These are phyloP conservation scores for Arachis stenosperma DNA, from an alignment of 306 rosid species.

Conservation along the genomic window DNA sequence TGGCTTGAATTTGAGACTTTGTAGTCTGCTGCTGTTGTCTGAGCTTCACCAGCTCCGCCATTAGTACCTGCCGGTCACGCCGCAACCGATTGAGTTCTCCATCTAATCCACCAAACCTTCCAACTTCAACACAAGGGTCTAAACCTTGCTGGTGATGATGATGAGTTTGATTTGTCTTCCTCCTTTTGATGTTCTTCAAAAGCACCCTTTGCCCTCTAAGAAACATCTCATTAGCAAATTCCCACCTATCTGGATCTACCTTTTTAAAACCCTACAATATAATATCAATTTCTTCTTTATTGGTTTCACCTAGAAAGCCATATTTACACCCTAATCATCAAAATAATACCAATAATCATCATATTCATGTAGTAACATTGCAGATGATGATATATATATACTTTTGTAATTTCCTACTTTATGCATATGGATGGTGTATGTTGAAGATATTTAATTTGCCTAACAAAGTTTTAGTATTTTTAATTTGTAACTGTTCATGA, in stretches of 20 bases:
- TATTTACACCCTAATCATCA: background rate
- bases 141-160: slow-evolving; percentile 45
- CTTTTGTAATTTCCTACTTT: background rate
- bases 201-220: slow-evolving; percentile 77
- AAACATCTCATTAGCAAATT: slow-evolving; percentile 85
- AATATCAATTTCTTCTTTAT: slow-evolving; percentile 42
- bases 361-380: background rate
- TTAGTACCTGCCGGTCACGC: slow-evolving; percentile 70
- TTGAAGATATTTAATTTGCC: slow-evolving; percentile 34
- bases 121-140: slow-evolving; percentile 77
- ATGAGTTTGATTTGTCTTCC: slow-evolving; percentile 53
- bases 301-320: background rate
- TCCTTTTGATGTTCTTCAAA: slow-evolving; percentile 73
- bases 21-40: slow-evolving; percentile 70
- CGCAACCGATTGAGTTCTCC: slow-evolving; percentile 59
- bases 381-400: background rate
- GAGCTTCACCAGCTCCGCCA: slow-evolving; percentile 76
- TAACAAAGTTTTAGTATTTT: slow-evolving; percentile 15
- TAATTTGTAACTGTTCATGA: background rate
- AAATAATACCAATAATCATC: no score
- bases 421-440: background rate
- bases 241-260: slow-evolving; percentile 87
- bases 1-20: slow-evolving; percentile 48
- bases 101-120: slow-evolving; percentile 70
- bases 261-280: slow-evolving; percentile 80